These are phyloP conservation scores for Marchantia polymorpha DNA, from an alignment of 225 moss, liverwort and hornwort genomes.

Conservation along the genomic window DNA sequence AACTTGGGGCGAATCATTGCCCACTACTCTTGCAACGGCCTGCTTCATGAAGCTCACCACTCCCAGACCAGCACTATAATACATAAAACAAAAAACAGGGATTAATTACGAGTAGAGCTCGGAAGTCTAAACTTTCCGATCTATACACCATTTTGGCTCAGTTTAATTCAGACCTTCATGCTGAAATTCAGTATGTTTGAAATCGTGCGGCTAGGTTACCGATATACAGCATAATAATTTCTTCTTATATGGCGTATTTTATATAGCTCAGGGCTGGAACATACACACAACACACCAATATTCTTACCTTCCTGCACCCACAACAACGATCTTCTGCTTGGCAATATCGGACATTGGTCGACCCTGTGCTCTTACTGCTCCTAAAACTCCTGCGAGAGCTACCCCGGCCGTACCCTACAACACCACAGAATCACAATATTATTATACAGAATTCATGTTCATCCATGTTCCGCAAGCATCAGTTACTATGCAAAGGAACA, in stretches of 20 bases:
- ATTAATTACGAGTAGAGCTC: background rate
- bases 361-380: slow-evolving; percentile 95
- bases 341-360: slow-evolving; percentile 78
- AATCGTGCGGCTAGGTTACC: background rate
- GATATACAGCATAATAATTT: background rate
- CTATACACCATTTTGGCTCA: background rate
- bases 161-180: background rate
- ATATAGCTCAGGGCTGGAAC: background rate
- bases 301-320: slow-evolving; percentile 83
- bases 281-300: background rate
- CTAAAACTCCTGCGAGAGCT: slow-evolving; percentile 92
- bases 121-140: background rate
- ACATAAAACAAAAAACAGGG: slow-evolving; percentile 6
- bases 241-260: background rate
- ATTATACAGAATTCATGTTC: background rate
- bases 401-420: slow-evolving; percentile 87
- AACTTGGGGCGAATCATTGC: slow-evolving; percentile 51
- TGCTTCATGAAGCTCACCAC: slow-evolving; percentile 85
- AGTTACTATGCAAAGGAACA: background rate
- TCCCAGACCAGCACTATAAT: slow-evolving; percentile 85
- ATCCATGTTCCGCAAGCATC: background rate
- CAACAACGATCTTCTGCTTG: slow-evolving; percentile 84
- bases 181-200: too few species aligned
- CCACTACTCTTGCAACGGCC: slow-evolving; percentile 74
- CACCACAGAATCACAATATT: too few species aligned